Conservation (phyloP, 2,329 filamentous ascomycete species). For the Onygenales sp. region DNA sequence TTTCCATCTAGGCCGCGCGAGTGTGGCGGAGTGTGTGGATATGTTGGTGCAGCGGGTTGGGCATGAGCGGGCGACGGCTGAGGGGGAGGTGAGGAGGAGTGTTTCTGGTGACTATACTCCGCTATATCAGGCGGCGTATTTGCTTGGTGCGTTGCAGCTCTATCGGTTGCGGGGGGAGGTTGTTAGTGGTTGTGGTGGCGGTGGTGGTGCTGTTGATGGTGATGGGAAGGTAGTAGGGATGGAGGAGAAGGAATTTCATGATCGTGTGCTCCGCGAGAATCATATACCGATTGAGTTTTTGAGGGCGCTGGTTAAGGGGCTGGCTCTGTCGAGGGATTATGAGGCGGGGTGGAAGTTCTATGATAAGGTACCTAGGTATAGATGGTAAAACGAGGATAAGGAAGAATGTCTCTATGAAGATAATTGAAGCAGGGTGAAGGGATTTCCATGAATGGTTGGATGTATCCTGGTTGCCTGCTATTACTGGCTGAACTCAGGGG, state of each 20-base stretch:
- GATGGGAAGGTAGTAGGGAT: conserved; percentile 19
- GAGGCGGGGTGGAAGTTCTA: conserved; percentile 43
- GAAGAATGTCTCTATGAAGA: no score
- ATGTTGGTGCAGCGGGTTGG: conserved; percentile 48
- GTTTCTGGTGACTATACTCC: conserved; percentile 43
- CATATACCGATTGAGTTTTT: no score
- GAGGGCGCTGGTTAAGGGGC: no score
- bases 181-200: conserved; percentile 15
- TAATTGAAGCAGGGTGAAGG: no score
- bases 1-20: conserved; percentile 49
- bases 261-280: conserved; percentile 32
- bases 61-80: conserved; percentile 50
- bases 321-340: no score
- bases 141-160: conserved; percentile 51
- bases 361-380: not conserved
- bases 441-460: no score
- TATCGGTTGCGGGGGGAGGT: conserved; percentile 42
- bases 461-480: no score
- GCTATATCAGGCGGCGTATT: conserved; percentile 44
- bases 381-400: no score
- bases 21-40: conserved; percentile 46
- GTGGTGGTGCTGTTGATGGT: conserved; percentile 4
- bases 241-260: conserved; percentile 47
- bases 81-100: conserved; percentile 50
- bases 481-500: no score